Evolutionary conservation across 805 yeast species (phyloP).

Genomic region (Limtongia smithiae): DNA sequence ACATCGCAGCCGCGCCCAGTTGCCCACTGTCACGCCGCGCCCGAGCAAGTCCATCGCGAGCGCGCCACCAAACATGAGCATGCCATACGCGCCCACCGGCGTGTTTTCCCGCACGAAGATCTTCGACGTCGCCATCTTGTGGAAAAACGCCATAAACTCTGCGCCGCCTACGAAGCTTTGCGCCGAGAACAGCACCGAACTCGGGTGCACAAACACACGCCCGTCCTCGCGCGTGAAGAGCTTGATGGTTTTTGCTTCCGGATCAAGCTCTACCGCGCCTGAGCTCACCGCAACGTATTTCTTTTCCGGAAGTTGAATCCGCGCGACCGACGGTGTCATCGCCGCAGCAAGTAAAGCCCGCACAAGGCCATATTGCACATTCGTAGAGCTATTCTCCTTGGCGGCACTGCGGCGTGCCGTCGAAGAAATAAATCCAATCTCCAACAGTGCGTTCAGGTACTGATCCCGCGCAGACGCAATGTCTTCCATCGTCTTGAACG

Average conservation of each 20-base stretch:
- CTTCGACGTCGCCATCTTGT: constrained; percentile 55
- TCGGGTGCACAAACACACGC: constrained; percentile 82
- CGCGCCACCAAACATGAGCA: constrained; percentile 78
- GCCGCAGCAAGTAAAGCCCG: constrained; percentile 74
- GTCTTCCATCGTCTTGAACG: constrained; percentile 63
- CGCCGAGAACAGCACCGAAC: constrained; percentile 65
- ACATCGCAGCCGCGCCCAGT: constrained; percentile 86
- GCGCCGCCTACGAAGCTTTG: constrained; percentile 39
- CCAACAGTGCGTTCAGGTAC: constrained; percentile 64
- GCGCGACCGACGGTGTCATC: constrained; percentile 75
- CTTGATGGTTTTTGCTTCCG: constrained; percentile 69
- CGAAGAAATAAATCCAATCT: constrained; percentile 63
- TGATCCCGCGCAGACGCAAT: constrained; percentile 69
- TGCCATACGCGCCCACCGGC: constrained; percentile 68
- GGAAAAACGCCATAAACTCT: constrained; percentile 62
- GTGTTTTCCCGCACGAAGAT: constrained; percentile 72
- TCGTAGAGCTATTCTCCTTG: background rate
- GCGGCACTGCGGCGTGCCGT: constrained; percentile 45
- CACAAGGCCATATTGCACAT: constrained; percentile 42
- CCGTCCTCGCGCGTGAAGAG: constrained; percentile 57
- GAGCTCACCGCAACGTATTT: constrained; percentile 63
- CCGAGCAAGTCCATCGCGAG: constrained; percentile 58
- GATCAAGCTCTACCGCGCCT: constrained; percentile 84
- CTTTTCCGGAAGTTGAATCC: constrained; percentile 78
- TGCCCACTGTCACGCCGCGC: constrained; percentile 71